Base-by-base conservation (phyloP, 1,284 basidiomycete species). In the Coriolopsis trogii region DNA sequence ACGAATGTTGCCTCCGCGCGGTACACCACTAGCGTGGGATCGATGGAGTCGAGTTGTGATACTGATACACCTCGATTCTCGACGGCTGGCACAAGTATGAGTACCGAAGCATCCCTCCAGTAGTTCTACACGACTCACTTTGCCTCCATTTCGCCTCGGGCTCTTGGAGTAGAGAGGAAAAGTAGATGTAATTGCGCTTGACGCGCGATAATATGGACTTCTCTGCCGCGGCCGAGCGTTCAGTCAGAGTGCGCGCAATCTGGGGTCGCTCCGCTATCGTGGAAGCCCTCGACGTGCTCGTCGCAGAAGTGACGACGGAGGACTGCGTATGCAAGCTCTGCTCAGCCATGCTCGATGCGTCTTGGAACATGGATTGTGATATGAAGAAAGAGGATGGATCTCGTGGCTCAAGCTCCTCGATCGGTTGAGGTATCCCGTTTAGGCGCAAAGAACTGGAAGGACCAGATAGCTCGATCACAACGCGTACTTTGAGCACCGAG, bases 1-100 rank as follows among this genome's bases (percentile, higher is more conserved):
- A 99, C 95, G 70, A 99, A 98, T 0, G 95, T 96, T 1, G 96
- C 95, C 70, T 98, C 95, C 0, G 96, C 96, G 13, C 94, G 85
- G 69, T 95, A 98, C 2, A 99, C 95, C 3, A 98, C 92, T 29
- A 99, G 75, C 0, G 96, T 98, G 23, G 94, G 95, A 70, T 99
- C 97, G 55, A 99, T 98, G 0, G 94, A 97, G 69, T 98, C 92
- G 13, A 99, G 84, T 67, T 98, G 95, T 4, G 95, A 95, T 34
- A 99, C 88, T 1, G 93, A 90, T 0, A 97, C 95, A 1, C 95
- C 95, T 33, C 87, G 80, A 23, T 84, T 82, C 63, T 99, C 96
- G 36, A 89, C 52, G 29, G 51, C 46, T 48, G 28, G 60, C 48
- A 51, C 42, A 39, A 9, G 55, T 34, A 37, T 42, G 31, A 55